Evolutionary conservation across 257 asterid genomes (phyloP).

Genomic region (Echites panduratus): DNA sequence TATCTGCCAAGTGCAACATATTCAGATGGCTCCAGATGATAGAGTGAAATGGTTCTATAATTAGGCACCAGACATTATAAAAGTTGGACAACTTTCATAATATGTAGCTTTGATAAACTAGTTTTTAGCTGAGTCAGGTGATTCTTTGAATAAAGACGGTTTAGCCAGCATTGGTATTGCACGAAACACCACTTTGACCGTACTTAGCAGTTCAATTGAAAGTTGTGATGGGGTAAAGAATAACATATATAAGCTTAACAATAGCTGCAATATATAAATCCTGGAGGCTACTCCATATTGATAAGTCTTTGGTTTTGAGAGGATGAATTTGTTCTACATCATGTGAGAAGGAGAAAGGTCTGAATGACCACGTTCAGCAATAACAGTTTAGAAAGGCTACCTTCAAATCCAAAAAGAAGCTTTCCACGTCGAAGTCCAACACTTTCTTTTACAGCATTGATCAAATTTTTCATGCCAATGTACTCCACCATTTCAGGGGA

Average conservation of each 20-base stretch:
- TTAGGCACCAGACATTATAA: neutral
- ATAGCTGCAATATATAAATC: conserved; percentile 4
- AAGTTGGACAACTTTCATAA: neutral
- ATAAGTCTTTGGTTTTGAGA: neutral
- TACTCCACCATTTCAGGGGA: conserved; percentile 98
- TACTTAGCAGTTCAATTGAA: neutral
- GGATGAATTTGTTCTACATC: neutral
- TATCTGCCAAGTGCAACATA: conserved; percentile 36
- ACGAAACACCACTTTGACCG: neutral
- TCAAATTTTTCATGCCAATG: conserved; percentile 80
- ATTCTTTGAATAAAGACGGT: neutral
- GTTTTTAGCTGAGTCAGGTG: neutral
- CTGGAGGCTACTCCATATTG: neutral
- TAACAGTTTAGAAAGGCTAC: conserved; percentile 30
- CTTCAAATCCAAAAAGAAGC: conserved; percentile 76
- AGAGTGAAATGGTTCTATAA: neutral
- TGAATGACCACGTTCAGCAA: conserved; percentile 7
- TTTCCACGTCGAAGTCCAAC: conserved; percentile 74
- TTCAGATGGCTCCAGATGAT: conserved; percentile 7
- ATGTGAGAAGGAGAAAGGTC: neutral
- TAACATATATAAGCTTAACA: neutral
- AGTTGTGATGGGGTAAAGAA: neutral
- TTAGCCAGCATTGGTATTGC: neutral
- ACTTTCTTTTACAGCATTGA: conserved; percentile 60
- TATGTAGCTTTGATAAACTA: neutral